Evolutionary conservation across 1,284 basidiomycete genomes (phyloP).

Genomic region (Mycosarcoma maydis): DNA sequence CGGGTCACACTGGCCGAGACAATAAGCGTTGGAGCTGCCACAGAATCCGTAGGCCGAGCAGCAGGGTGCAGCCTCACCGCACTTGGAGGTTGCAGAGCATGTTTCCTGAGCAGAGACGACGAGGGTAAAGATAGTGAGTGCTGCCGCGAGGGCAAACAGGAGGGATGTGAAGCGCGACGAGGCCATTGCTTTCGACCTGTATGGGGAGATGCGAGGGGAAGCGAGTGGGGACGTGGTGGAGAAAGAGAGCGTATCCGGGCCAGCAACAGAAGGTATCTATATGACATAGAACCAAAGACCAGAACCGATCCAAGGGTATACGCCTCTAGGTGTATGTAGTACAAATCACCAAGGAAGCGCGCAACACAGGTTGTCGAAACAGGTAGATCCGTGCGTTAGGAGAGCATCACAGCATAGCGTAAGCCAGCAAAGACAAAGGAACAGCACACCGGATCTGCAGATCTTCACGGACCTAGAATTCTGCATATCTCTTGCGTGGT

Average conservation of each 20-base stretch:
- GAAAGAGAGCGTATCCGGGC: too few species aligned
- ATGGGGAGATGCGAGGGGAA: not conserved
- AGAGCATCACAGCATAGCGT: too few species aligned
- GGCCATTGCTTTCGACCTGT: too few species aligned
- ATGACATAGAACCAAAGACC: not conserved
- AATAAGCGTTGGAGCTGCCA: slow-evolving; percentile 24
- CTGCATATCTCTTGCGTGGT: not conserved
- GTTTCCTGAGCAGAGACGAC: slow-evolving; percentile 7
- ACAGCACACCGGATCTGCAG: slow-evolving; percentile 1
- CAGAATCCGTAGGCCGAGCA: slow-evolving; percentile 46
- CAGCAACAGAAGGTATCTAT: not conserved
- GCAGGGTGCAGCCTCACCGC: slow-evolving; percentile 30
- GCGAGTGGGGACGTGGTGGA: too few species aligned
- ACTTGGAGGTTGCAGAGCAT: slow-evolving; percentile 30
- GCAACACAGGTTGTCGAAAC: not conserved
- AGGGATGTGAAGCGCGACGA: slow-evolving; percentile 18
- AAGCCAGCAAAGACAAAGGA: not conserved
- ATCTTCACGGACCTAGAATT: slow-evolving; percentile 3
- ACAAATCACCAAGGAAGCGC: too few species aligned
- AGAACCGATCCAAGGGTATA: too few species aligned
- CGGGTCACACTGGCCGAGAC: slow-evolving; percentile 48
- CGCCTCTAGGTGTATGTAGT: too few species aligned
- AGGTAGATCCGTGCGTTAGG: too few species aligned
- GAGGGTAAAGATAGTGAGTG: slow-evolving; percentile 14
- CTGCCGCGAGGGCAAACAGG: slow-evolving; percentile 16